These are phyloP conservation scores for Ogataea siamensis DNA, from an alignment of 805 yeast genomes.

Conservation along the genomic window DNA sequence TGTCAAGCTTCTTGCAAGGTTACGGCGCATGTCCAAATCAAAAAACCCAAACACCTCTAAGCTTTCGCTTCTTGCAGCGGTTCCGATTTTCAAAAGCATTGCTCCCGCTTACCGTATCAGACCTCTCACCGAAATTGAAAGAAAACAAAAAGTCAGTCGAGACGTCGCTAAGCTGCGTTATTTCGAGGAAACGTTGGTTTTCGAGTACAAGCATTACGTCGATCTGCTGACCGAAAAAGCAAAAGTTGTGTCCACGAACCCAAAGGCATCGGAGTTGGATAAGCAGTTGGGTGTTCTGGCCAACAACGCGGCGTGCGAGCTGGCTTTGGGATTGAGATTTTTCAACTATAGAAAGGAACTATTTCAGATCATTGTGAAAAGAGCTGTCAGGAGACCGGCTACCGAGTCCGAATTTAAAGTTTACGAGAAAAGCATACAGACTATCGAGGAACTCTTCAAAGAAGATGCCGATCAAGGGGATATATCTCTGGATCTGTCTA, in stretches of 20 bases:
- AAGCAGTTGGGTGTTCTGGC: constrained; percentile 56
- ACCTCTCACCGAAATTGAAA: constrained; percentile 77
- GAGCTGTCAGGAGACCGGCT: constrained; percentile 59
- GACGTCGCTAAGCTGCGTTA: constrained; percentile 76
- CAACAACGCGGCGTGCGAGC: constrained; percentile 75
- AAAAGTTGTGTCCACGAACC: constrained; percentile 33
- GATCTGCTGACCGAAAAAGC: constrained; percentile 44
- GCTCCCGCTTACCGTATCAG: constrained; percentile 88
- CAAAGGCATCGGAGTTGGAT: constrained; percentile 34
- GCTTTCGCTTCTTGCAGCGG: constrained; percentile 72
- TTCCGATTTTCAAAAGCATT: constrained; percentile 79
- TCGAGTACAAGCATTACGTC: constrained; percentile 66
- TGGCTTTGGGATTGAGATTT: constrained; percentile 63
- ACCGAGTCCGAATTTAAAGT: constrained; percentile 46
- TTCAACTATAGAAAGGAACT: constrained; percentile 84
- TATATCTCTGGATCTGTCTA: constrained; percentile 69
- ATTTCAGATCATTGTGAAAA: constrained; percentile 60
- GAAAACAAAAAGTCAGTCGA: constrained; percentile 74
- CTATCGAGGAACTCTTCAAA: constrained; percentile 64
- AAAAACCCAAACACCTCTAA: constrained; percentile 64
- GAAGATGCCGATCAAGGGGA: constrained; percentile 82
- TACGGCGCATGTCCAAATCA: constrained; percentile 68
- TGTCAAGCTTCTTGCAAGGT: constrained; percentile 58
- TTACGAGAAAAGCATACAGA: constrained; percentile 58
- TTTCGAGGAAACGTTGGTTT: constrained; percentile 76